These are phyloP conservation scores for Bruguiera sexangula DNA, from an alignment of 345 rosid species.

Conservation along the genomic window DNA sequence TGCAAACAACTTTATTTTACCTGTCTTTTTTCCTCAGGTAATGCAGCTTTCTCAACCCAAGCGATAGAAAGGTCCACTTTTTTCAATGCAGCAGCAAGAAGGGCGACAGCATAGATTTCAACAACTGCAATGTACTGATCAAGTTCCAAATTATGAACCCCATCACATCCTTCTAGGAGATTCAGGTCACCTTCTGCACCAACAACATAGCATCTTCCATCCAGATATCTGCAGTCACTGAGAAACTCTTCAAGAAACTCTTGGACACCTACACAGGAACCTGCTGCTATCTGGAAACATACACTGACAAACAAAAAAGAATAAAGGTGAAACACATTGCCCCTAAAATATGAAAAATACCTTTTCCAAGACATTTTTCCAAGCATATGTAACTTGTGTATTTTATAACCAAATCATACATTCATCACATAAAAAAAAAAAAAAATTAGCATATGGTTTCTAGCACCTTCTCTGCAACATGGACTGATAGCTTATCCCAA, in stretches of 20 bases:
- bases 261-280: constrained; percentile 43
- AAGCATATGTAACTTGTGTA: not conserved
- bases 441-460: no score
- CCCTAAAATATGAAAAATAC: not conserved
- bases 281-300: constrained; percentile 71
- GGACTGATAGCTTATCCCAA: no score
- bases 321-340: constrained; percentile 5
- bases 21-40: constrained; percentile 76
- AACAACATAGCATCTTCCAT: constrained; percentile 37
- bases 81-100: constrained; percentile 50
- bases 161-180: constrained; percentile 30
- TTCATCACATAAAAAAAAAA: no score
- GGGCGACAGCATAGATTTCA: constrained; percentile 60
- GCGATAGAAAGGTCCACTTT: constrained; percentile 59
- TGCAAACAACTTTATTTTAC: constrained; percentile 27
- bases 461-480: no score
- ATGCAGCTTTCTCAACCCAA: constrained; percentile 76
- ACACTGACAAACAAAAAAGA: constrained; percentile 39
- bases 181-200: constrained; percentile 26
- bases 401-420: not conserved
- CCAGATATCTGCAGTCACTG: constrained; percentile 56
- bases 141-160: constrained; percentile 35
- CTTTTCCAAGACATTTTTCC: not conserved
- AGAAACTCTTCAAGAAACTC: constrained; percentile 78
- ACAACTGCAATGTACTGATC: constrained; percentile 57